Percentiles rank a stretch among this genome's conserved stretches.
phyloP scores from a whole-genome alignment of 257 asterid species.

The Solanum raphanifolium region DNA sequence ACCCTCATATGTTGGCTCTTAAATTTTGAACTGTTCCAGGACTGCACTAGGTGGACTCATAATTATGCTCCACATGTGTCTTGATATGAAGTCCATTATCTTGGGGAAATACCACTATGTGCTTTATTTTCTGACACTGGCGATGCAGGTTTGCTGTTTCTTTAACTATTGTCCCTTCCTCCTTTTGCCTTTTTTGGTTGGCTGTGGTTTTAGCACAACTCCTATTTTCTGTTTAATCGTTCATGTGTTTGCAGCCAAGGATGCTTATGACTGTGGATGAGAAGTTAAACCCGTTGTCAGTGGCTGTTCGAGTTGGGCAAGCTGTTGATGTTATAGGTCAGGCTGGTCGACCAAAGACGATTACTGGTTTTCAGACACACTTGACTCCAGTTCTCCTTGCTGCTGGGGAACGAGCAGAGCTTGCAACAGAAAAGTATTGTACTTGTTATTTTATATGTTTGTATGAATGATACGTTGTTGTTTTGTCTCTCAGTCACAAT shows the following conservation, averaged over 20 bases:
- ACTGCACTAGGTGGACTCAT: constrained; percentile 60
- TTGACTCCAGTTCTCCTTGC: constrained; percentile 83
- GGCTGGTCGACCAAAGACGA: constrained; percentile 95
- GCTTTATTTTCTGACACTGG: constrained; percentile 74
- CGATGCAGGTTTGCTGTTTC: constrained; percentile 66
- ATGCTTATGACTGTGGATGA: constrained; percentile 94
- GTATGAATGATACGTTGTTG: neutral
- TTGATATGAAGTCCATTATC: constrained; percentile 73
- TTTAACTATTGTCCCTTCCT: neutral
- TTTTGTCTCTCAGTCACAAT: neutral
- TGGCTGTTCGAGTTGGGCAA: constrained; percentile 94
- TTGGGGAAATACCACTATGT: constrained; percentile 85
- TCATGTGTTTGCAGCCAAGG: constrained; percentile 51
- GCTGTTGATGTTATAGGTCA: constrained; percentile 94
- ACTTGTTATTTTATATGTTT: neutral
- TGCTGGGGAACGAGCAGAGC: constrained; percentile 95
- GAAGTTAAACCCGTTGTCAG: constrained; percentile 69
- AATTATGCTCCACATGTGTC: constrained; percentile 44
- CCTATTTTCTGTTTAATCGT: neutral
- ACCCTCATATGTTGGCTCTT: neutral
- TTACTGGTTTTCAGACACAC: constrained; percentile 91
- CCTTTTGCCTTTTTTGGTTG: neutral
- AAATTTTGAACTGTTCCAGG: constrained; percentile 18
- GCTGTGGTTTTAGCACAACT: neutral
- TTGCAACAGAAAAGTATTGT: constrained; percentile 78